Evolutionary conservation across 2,329 filamentous ascomycete species (phyloP), one percentile per base, ranked within the genome.

Genomic region (Orbilia oligospora): DNA sequence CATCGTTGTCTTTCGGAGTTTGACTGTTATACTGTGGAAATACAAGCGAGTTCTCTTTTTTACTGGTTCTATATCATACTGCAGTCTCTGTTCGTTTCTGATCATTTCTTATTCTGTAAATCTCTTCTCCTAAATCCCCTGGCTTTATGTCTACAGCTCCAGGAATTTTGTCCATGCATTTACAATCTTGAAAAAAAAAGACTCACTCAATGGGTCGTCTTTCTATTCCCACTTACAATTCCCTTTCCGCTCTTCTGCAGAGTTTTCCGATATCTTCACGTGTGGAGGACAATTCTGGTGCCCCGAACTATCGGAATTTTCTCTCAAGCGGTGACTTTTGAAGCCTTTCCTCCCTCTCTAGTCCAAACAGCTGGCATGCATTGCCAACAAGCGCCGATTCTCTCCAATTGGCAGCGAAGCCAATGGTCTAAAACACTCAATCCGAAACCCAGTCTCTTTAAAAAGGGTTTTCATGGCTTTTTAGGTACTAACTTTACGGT

Each of bases 81-180:
- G 36, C 63, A 53, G 33, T 68, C 33, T 24, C 36, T 44, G 5
- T 58, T 71, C 24, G 24, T 51, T 65, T 68, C 75, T 30, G 27
- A 72, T 65, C 63, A 55, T 78, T 78, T 77, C 73, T 77, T 71
- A 58, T 78, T 78, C 56, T 78, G 68, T 72, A 78, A 69, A 69
- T 78, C 63, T 77, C 67, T 69, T 67, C 38, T 77, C 38, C 49
- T 71, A 49, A 55, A 58, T 56, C 56, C 46, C 46, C 20, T 53
- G 33, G 2, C 36, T 61, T 27, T 56, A 44, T 51, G 69, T 66
- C 63, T 73, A 67, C 56, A 58, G 58, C 18, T 53, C 38, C 49
- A 51, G 12, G 58, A 48, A 58, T 33, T 65, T 58, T 55, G 63
- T 72, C 38, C 36, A 71, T 72, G 75, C 75, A 72, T 71, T 71